Percentiles rank a stretch among this genome's conserved stretches.
These are phyloP conservation scores for Pythium myriotylum DNA, from an alignment of 352 stramenopile species.

Conservation along the genomic window DNA sequence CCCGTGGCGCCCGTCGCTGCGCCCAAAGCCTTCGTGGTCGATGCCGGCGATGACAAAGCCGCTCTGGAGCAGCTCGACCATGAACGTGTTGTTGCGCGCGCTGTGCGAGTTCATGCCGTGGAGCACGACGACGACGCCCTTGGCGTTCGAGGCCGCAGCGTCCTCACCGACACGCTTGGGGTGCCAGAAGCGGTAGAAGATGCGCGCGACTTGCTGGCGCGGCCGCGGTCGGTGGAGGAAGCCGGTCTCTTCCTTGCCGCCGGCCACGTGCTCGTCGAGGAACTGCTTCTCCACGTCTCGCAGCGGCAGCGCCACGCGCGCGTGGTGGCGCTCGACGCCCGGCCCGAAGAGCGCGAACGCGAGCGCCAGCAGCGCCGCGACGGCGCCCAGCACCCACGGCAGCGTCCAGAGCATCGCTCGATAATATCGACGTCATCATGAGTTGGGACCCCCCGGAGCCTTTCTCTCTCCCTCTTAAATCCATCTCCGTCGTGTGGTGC, in stretches of 20 bases:
- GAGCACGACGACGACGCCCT: conserved; percentile 69
- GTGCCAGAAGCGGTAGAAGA: conserved; percentile 81
- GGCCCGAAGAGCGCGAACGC: conserved; percentile 52
- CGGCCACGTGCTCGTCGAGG: conserved; percentile 46
- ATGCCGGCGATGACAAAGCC: conserved; percentile 69
- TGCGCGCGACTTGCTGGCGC: conserved; percentile 37
- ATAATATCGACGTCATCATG: conserved; percentile 6
- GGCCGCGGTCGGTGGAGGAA: conserved; percentile 45
- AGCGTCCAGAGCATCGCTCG: conserved; percentile 29
- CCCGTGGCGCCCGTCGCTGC: conserved; percentile 73
- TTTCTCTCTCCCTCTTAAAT: neutral
- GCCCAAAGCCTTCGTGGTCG: conserved; percentile 77
- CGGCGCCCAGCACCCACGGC: conserved; percentile 19
- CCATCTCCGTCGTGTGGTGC: neutral
- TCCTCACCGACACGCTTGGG: conserved; percentile 44
- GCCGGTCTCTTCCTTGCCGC: conserved; percentile 53
- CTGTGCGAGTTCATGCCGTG: conserved; percentile 84
- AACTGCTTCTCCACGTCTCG: conserved; percentile 53
- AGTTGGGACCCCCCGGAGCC: too few species aligned
- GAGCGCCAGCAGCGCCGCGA: conserved; percentile 32
- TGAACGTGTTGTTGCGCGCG: conserved; percentile 76
- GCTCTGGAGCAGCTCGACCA: conserved; percentile 59
- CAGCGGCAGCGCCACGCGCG: conserved; percentile 43
- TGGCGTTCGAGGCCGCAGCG: conserved; percentile 25
- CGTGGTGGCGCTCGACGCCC: conserved; percentile 54